Evolutionary conservation across 495 filamentous ascomycete genomes (phyloP).

Genomic region (Hamigera avellanea): DNA sequence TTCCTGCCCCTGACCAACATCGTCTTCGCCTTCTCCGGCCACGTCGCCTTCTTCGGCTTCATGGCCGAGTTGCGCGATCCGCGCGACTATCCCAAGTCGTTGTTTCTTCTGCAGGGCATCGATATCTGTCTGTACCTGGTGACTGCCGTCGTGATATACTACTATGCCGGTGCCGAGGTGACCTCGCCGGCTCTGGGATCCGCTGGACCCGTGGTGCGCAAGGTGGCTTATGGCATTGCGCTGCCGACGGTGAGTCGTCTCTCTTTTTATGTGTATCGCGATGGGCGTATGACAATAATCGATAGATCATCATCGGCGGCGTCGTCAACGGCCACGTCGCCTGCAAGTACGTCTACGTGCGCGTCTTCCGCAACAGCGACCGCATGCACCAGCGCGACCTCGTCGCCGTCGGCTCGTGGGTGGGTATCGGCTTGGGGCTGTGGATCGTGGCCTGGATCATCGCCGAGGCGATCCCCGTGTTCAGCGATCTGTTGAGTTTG

Average conservation of each 20-base stretch:
- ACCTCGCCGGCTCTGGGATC: conserved; percentile 59
- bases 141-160: conserved; percentile 45
- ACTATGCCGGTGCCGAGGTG: conserved; percentile 59
- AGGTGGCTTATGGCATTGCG: conserved; percentile 64
- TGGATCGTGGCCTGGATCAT: conserved; percentile 60
- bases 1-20: conserved; percentile 23
- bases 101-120: conserved; percentile 48
- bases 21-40: conserved; percentile 40
- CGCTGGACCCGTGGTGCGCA: conserved; percentile 46
- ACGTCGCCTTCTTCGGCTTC: conserved; percentile 65
- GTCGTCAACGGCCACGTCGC: conserved; percentile 52
- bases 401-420: conserved; percentile 39
- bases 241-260: conserved; percentile 45
- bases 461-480: conserved; percentile 61
- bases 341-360: conserved; percentile 54
- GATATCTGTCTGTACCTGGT: conserved; percentile 53
- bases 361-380: conserved; percentile 43
- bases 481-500: conserved; percentile 50
- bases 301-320: conserved; percentile 23
- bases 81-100: conserved; percentile 50
- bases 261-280: conserved; percentile 11
- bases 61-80: conserved; percentile 66
- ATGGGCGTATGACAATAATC: background rate
- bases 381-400: conserved; percentile 45
- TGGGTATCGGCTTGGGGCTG: conserved; percentile 39